Conservation (phyloP, 495 filamentous ascomycete genomes). For the Trichocladium antarcticum region DNA sequence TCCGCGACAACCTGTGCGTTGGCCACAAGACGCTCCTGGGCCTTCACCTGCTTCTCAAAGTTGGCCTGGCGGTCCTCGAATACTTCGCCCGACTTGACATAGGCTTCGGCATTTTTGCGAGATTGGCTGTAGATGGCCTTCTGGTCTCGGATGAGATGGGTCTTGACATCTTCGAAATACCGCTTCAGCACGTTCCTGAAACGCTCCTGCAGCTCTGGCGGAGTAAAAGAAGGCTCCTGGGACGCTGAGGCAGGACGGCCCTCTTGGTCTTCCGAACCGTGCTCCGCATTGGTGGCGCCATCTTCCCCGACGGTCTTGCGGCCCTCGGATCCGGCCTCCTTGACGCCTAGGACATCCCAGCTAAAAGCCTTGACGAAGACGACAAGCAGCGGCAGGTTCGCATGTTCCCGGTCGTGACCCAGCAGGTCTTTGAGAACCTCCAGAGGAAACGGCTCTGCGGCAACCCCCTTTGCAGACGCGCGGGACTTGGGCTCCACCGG, state of each 20-base stretch:
- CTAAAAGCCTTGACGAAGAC: slow-evolving; percentile 91
- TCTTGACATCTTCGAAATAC: slow-evolving; percentile 89
- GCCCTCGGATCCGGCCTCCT: slow-evolving; percentile 54
- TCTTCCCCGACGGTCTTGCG: slow-evolving; percentile 80
- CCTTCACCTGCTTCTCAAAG: slow-evolving; percentile 84
- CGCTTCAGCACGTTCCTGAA: slow-evolving; percentile 80
- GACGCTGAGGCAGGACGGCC: slow-evolving; percentile 33
- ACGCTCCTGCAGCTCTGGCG: slow-evolving; percentile 66
- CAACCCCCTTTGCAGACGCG: slow-evolving; percentile 42
- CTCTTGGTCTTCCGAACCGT: slow-evolving; percentile 40
- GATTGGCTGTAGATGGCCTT: slow-evolving; percentile 71
- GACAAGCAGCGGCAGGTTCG: slow-evolving; percentile 81
- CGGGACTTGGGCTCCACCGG: slow-evolving; percentile 45
- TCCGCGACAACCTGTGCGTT: slow-evolving; percentile 91
- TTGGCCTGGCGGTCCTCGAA: slow-evolving; percentile 96
- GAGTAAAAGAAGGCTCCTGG: slow-evolving; percentile 61
- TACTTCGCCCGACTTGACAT: slow-evolving; percentile 96
- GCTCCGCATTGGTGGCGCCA: slow-evolving; percentile 49
- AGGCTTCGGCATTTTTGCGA: slow-evolving; percentile 91
- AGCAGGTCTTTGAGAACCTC: slow-evolving; percentile 95
- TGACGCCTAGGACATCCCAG: slow-evolving; percentile 87
- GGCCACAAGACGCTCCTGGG: slow-evolving; percentile 77
- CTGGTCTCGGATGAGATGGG: slow-evolving; percentile 80
- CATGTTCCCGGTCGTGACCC: slow-evolving; percentile 83
- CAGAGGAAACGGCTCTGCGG: slow-evolving; percentile 78